These are phyloP conservation scores for Backusella circina DNA, from an alignment of 192 early-diverging fungal species.

Conservation along the genomic window DNA sequence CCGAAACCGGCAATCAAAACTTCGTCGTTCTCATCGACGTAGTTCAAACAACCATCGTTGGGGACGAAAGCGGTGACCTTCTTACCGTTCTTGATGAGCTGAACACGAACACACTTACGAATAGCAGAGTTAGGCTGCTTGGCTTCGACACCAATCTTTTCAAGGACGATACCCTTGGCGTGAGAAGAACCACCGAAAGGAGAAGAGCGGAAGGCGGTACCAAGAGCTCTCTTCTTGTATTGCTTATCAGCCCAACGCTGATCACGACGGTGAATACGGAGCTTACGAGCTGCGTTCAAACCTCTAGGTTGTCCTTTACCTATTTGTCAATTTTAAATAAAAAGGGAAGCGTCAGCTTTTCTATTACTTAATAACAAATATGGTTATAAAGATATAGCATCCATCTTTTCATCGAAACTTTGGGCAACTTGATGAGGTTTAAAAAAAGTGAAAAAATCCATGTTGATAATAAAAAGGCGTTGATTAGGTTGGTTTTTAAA, in stretches of 20 bases:
- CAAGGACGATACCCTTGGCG: conserved; percentile 99
- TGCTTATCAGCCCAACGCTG: conserved; percentile 98
- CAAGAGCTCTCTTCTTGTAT: conserved; percentile 98
- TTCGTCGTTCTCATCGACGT: conserved; percentile 99
- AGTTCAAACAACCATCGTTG: conserved; percentile 99
- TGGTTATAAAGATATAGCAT: not conserved
- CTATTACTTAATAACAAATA: not conserved
- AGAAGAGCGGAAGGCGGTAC: conserved; percentile 96
- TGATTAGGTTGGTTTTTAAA: not conserved
- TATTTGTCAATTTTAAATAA: conserved; percentile 9
- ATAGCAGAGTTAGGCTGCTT: conserved; percentile 99
- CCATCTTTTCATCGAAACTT: not conserved
- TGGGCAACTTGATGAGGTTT: not conserved
- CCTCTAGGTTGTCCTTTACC: conserved; percentile 94
- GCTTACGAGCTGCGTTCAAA: conserved; percentile 97
- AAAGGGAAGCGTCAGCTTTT: not conserved
- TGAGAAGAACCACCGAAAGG: conserved; percentile 99
- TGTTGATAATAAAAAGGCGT: not conserved
- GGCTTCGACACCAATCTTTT: conserved; percentile 99
- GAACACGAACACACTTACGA: conserved; percentile 99
- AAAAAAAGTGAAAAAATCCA: not conserved
- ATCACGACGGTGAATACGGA: conserved; percentile 96
- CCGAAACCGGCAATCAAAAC: conserved; percentile 99
- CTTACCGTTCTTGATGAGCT: conserved; percentile 99
- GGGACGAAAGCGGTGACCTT: conserved; percentile 99